Base-by-base conservation (phyloP, 202 grass and related monocot species). In the Eragrostis tef region DNA sequence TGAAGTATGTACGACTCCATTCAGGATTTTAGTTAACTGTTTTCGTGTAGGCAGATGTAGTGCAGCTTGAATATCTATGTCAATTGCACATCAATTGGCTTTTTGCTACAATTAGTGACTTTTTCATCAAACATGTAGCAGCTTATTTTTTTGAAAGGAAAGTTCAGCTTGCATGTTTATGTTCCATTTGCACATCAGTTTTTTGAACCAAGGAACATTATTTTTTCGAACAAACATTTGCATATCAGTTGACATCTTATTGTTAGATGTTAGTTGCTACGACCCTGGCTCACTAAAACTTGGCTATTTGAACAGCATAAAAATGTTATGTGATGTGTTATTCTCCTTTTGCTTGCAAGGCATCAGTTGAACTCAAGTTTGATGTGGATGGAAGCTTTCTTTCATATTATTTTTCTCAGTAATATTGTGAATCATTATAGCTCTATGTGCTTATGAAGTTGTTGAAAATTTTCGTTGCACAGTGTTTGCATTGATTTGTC, bases 321-420 rank as follows among this genome's bases (percentile, higher is more conserved):
- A 24, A 14, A 49, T 78, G 61, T 8, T 9, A 13, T 47, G 6
- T 17, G 31, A 14, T 70, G 41, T 80, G 59, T 68, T 12, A 0
- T n/a, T 79, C 41, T 64, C 44, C 51, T 52, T 75, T 60, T 58
- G 75, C 75, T 63, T 63, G 36, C 20, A 75, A 24, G 11, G 19
- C 44, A 69, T 69, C 19, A 25, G 12, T 9, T 20, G 43, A 80
- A 43, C 60, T 25, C 24, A 69, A 62, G 0, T 15, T 77, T 77
- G 29, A 34, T 8, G 7, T 13, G 16, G 47, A 65, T 22, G 75
- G 11, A 17, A 46, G 8, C 8, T 11, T 48, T 10, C 24, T 68
- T 25, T 22, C 24, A 58, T 11, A 11, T 9, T 56, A 20, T 9
- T 17, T 68, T 41, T 10, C 45, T 74, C 51, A 11, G 6, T 63